phyloP scores from a whole-genome alignment of 1,284 basidiomycete species.

The Pyrrhoderma noxium region DNA sequence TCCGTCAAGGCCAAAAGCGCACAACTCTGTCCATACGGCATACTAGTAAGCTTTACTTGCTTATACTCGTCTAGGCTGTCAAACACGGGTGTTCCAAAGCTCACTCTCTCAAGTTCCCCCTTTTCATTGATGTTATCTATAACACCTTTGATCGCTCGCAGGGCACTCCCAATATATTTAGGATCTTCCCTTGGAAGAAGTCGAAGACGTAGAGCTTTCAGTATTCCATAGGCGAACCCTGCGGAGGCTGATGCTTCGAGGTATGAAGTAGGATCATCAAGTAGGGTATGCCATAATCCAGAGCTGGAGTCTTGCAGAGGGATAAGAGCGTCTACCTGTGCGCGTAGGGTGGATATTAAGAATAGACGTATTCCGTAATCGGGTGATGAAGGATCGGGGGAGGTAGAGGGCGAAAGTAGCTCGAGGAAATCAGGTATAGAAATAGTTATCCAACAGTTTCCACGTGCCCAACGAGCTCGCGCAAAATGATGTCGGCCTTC shows the following conservation, averaged over 20 bases:
- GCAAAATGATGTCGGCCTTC: conserved; percentile 48
- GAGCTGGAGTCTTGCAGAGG: conserved; percentile 40
- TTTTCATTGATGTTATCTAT: conserved; percentile 43
- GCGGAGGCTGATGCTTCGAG: conserved; percentile 55
- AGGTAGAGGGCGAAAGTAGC: conserved; percentile 34
- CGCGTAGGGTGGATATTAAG: conserved; percentile 39
- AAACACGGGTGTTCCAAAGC: conserved; percentile 56
- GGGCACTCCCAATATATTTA: conserved; percentile 38
- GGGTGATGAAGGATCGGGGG: conserved; percentile 6
- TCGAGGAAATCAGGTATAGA: conserved; percentile 59
- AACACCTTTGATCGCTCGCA: conserved; percentile 46
- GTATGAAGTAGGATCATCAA: conserved; percentile 51
- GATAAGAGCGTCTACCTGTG: conserved; percentile 51
- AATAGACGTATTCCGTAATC: conserved; percentile 40
- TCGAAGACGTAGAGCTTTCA: conserved; percentile 45
- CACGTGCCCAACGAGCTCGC: conserved; percentile 51
- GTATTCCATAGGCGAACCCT: conserved; percentile 56
- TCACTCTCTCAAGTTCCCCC: conserved; percentile 49
- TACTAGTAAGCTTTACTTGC: conserved; percentile 49
- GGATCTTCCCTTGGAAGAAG: conserved; percentile 37
- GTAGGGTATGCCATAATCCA: conserved; percentile 57
- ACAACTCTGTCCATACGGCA: conserved; percentile 61
- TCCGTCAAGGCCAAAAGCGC: conserved; percentile 43
- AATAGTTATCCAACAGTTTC: conserved; percentile 61
- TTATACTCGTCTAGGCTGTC: conserved; percentile 48